phyloP scores from a whole-genome alignment of 106 monocot genomes.

The Dactylorhiza incarnata region DNA sequence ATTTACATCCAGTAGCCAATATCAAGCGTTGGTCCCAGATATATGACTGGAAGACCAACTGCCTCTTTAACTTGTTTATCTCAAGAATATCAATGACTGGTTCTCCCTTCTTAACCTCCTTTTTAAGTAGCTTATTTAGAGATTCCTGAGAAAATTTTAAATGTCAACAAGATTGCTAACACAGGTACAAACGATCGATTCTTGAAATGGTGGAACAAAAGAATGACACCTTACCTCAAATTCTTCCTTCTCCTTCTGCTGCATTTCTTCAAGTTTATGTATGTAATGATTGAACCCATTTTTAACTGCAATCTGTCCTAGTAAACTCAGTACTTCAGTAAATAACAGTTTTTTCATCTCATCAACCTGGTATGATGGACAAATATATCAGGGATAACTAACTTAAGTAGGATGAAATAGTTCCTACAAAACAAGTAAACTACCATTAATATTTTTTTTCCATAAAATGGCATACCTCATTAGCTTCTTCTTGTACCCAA shows the following conservation, averaged over 20 bases:
- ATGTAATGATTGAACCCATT: conserved; percentile 26
- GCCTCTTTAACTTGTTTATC: conserved; percentile 66
- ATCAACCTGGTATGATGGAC: conserved; percentile 37
- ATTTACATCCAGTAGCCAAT: conserved; percentile 33
- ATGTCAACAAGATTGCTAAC: neutral
- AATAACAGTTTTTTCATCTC: conserved; percentile 45
- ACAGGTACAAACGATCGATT: neutral
- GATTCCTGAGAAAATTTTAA: conserved; percentile 38
- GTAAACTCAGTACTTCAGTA: conserved; percentile 38
- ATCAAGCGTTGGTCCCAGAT: conserved; percentile 75
- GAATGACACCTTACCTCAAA: conserved; percentile 56
- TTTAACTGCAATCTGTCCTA: conserved; percentile 33
- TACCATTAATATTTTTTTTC: neutral
- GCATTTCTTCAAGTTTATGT: conserved; percentile 46
- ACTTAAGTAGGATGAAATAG: neutral
- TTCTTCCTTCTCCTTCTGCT: conserved; percentile 62
- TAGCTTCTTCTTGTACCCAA: conserved; percentile 69
- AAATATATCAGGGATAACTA: conserved; percentile 6
- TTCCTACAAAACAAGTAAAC: neutral
- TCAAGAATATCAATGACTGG: conserved; percentile 67
- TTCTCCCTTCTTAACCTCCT: conserved; percentile 36
- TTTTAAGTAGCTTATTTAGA: conserved; percentile 39
- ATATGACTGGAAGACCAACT: conserved; percentile 64
- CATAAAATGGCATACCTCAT: conserved; percentile 46
- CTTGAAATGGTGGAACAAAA: neutral